Base-by-base conservation (phyloP, 1,284 basidiomycete genomes). In the Heterobasidion parviporum region DNA sequence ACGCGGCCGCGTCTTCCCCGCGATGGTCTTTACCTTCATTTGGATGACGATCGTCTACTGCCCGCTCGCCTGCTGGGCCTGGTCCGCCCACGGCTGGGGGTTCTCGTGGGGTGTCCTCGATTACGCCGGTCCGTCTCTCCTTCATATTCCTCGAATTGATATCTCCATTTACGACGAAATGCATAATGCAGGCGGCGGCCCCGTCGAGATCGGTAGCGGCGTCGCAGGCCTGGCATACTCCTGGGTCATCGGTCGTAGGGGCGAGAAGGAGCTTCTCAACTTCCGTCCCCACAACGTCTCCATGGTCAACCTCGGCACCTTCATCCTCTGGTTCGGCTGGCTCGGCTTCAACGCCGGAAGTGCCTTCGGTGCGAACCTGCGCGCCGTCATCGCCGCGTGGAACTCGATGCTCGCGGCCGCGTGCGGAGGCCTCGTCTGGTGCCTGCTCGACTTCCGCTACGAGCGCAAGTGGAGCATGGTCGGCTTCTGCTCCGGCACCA, bases 221-320 rank as follows among this genome's bases (percentile, higher is more conserved):
- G 83, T 92, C 49, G 86, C 84, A 34, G 92, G 92, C 46, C 77
- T 96, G 50, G 92, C 92, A 1, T 94, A 89, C 71, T 88, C 93
- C n/a, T 92, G 85, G 88, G 82, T 87, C 32, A 76, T 90, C 54
- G 87, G 87, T 20, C 80, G 81, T 34, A 76, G 88, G 53, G 82
- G 84, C 68, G 87, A 94, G 59, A 87, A 87, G 47, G 89, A 95
- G 65, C 75, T 92, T 26, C 74, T 92, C 62, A 88, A 94, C 64
- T 97, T 94, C 77, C 85, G 93, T 59, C 94, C 94, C 8, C 92
- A 95, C 70, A 97, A 96, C 67, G 92, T 97, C 16, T 88, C 88
- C 35, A 76, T 94, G 70, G 90, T 97, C 64, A 87, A 85, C 56
- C 81, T 98, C 53, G 95, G 95, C 60, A 95, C 87, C 14, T 81